These are phyloP conservation scores for Geotrichum siamense DNA, from an alignment of 1,139 yeast genomes.

Conservation along the genomic window DNA sequence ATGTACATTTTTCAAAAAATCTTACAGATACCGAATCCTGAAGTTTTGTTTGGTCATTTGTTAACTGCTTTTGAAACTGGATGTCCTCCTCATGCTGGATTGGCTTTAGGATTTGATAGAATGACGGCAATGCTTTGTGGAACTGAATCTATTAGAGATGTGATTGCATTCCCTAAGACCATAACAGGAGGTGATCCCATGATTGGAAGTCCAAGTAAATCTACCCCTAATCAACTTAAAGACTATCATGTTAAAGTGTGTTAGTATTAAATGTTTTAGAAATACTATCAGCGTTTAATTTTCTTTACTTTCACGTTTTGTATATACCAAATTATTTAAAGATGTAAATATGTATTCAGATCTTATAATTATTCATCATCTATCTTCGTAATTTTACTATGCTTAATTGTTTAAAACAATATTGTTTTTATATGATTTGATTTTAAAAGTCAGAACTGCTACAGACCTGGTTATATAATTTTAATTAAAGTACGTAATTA, in stretches of 20 bases:
- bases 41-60: conserved; percentile 76
- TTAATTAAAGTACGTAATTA: no score
- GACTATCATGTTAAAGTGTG: conserved; percentile 23
- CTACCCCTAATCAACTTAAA: conserved; percentile 42
- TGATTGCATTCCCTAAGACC: conserved; percentile 92
- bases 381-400: no score
- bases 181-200: conserved; percentile 83
- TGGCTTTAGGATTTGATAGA: conserved; percentile 92
- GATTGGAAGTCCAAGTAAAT: conserved; percentile 75
- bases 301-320: no score
- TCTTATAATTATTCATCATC: no score
- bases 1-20: conserved; percentile 44
- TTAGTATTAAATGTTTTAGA: no score
- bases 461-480: no score
- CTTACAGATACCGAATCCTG: conserved; percentile 40
- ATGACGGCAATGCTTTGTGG: conserved; percentile 85
- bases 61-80: conserved; percentile 78
- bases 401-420: no score
- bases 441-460: no score
- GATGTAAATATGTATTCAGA: no score
- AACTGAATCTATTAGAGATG: conserved; percentile 73
- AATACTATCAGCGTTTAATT: no score
- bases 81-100: conserved; percentile 98
- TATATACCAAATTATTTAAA: no score
- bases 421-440: no score